Conservation (phyloP, 805 yeast species). For the Wickerhamiella allomyrinae region DNA sequence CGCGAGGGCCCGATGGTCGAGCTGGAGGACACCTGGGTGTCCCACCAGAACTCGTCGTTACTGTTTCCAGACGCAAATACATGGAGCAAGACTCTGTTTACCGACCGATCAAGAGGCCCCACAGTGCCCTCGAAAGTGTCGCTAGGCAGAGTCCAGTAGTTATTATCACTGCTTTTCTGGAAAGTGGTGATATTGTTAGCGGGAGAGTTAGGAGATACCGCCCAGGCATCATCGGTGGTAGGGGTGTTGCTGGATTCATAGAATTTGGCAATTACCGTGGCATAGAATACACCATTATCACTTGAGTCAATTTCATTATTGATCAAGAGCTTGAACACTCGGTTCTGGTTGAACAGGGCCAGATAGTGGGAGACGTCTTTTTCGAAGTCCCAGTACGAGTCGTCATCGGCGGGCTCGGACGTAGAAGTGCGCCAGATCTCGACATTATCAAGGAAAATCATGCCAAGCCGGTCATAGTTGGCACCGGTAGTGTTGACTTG, state of each 20-base stretch:
- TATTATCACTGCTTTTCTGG: background rate
- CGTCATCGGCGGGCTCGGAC: conserved; percentile 55
- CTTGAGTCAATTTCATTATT: conserved; percentile 41
- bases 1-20: conserved; percentile 31
- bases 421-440: conserved; percentile 80
- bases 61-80: conserved; percentile 62
- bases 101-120: conserved; percentile 10
- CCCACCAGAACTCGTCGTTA: conserved; percentile 71
- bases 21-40: conserved; percentile 24
- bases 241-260: conserved; percentile 18
- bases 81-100: conserved; percentile 35
- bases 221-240: conserved; percentile 13
- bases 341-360: conserved; percentile 31
- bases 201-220: conserved; percentile 7
- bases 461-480: conserved; percentile 28
- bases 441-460: conserved; percentile 30
- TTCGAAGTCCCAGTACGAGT: conserved; percentile 34
- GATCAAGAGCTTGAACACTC: conserved; percentile 26
- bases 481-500: conserved; percentile 24
- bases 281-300: conserved; percentile 47
- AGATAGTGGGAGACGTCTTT: conserved; percentile 57
- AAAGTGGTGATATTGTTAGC: conserved; percentile 10
- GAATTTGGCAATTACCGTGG: conserved; percentile 39
- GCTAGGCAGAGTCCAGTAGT: conserved; percentile 13
- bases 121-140: conserved; percentile 10